Base-by-base conservation (phyloP, 192 early-diverging fungal species). In the Chytriomyces sp. region DNA sequence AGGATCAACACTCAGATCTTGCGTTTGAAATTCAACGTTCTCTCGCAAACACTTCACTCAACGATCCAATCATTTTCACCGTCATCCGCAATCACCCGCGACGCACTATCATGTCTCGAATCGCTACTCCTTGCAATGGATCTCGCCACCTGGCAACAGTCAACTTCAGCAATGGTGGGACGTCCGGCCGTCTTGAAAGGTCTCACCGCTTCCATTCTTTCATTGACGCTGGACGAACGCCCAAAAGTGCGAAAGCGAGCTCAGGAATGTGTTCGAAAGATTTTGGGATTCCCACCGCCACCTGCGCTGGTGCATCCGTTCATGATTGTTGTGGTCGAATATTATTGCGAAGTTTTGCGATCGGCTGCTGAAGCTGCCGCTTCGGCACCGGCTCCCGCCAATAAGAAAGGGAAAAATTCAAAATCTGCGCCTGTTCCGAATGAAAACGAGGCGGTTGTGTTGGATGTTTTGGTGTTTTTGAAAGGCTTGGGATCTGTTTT, bases 211-310 rank as follows among this genome's bases (percentile, higher is more conserved):
- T 50, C 50, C 43, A 81, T 99, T 59, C 82, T 98, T 44, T 80
- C 91, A 49, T 89, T 96, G 62, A 88, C 92, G 35, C 84, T 92
- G 6, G 95, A 99, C 75, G 85, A 82, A 61, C 88, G 95, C 63
- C 94, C 97, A 45, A 97, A 94, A 86, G 91, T 96, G 61, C 90
- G 97, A 35, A 92, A 94, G 82, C 82, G 93, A 64, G 95, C 96
- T 23, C 93, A 93, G 73, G 94, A 97, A 64, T 92, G 92, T 10
- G 89, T 95, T 45, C 85, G 85, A 45, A 80, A 82, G 49, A 84
- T 98, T 57, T 81, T 97, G 45, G 80, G 83, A 4, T 82, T 79
- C 74, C 94, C 93, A 47, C 95, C 96, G 45, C 86, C 91, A 28
- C 93, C 94, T 7, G 81, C 84, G 45, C 62, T 83, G 3, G 79